Conservation (phyloP, 2,329 filamentous ascomycete genomes). For the Tolypocladium amazonense region DNA sequence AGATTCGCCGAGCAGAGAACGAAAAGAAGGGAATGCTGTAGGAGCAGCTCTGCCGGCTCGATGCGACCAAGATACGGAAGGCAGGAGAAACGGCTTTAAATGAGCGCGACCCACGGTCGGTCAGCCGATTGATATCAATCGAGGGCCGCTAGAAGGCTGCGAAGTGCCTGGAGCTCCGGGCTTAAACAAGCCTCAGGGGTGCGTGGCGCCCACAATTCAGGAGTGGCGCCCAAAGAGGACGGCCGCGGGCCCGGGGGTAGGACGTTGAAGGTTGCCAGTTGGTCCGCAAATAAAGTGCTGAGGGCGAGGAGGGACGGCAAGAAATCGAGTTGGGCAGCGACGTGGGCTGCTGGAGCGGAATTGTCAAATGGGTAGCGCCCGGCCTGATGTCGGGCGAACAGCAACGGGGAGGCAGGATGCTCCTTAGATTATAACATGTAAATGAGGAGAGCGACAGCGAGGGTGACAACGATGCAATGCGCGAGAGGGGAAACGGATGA, state of each 20-base stretch:
- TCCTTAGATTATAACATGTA: background rate
- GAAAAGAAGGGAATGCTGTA: background rate
- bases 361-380: background rate
- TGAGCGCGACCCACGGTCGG: background rate
- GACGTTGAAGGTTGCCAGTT: background rate
- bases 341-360: background rate
- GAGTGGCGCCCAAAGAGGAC: background rate
- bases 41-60: background rate
- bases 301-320: background rate
- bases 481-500: background rate
- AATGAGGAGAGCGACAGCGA: background rate
- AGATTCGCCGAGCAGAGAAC: background rate
- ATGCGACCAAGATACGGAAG: background rate
- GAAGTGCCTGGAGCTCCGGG: background rate
- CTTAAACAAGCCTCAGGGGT: background rate
- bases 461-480: background rate
- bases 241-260: background rate
- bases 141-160: background rate
- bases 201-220: background rate
- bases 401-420: background rate
- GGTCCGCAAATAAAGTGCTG: background rate
- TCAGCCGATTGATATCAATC: background rate
- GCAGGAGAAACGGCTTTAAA: background rate
- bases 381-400: background rate
- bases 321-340: background rate